phyloP scores from a whole-genome alignment of 495 filamentous ascomycete species.

The Lentithecium fluviatile region DNA sequence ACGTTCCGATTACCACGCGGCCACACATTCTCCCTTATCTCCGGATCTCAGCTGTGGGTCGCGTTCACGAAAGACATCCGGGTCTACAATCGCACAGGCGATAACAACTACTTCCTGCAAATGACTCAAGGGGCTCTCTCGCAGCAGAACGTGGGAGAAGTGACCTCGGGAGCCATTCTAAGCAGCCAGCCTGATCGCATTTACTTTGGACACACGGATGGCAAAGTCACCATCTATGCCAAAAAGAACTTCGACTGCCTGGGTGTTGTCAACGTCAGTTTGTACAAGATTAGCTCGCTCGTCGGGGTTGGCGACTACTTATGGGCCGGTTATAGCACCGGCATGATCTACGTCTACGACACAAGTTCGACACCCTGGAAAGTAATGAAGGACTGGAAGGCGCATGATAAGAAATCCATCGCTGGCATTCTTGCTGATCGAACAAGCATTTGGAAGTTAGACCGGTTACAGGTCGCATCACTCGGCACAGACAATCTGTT shows the following conservation, averaged over 20 bases:
- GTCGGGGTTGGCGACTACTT: conserved; percentile 78
- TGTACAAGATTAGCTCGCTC: conserved; percentile 93
- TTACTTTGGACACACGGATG: conserved; percentile 89
- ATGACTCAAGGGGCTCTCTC: conserved; percentile 66
- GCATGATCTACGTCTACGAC: conserved; percentile 94
- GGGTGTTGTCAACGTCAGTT: conserved; percentile 75
- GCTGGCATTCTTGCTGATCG: conserved; percentile 72
- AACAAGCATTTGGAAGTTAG: conserved; percentile 82
- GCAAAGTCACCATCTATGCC: conserved; percentile 91
- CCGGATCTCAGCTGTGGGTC: conserved; percentile 80
- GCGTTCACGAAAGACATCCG: conserved; percentile 85
- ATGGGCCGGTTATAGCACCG: conserved; percentile 93
- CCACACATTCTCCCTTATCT: conserved; percentile 82
- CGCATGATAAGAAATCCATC: conserved; percentile 74
- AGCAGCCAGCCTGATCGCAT: conserved; percentile 74
- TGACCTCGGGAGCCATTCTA: conserved; percentile 80
- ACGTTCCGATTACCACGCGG: conserved; percentile 72
- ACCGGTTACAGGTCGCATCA: conserved; percentile 81
- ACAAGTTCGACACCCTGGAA: conserved; percentile 77
- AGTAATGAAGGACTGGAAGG: conserved; percentile 90
- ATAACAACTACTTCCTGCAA: conserved; percentile 68
- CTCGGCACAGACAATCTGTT: conserved; percentile 84
- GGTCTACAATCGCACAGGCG: conserved; percentile 69
- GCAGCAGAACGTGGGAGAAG: conserved; percentile 69
- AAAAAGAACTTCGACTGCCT: conserved; percentile 69